Evolutionary conservation across 164 flowering plant species (phyloP).

Genomic region (Tinospora cordifolia): DNA sequence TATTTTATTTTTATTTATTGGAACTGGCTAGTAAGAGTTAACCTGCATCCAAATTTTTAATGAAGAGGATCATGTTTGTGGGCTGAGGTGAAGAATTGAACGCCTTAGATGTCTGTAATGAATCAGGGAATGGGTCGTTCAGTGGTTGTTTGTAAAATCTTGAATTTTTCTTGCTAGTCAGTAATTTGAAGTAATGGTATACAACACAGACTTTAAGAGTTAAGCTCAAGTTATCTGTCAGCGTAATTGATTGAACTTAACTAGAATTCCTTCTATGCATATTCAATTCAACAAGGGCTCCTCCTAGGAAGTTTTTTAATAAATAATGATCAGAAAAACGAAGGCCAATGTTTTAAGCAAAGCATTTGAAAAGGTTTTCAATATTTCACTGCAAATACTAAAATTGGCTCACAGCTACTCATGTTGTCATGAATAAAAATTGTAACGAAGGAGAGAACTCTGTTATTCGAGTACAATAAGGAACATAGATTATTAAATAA

Average conservation of each 20-base stretch:
- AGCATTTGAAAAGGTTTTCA: neutral
- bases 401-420: neutral
- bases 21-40: neutral
- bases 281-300: conserved; percentile 36
- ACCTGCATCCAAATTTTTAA: neutral
- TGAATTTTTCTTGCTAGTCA: no score
- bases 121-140: no score
- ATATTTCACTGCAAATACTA: neutral
- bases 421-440: neutral
- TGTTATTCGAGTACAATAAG: neutral
- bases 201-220: no score
- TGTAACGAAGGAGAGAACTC: neutral
- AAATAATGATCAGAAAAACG: conserved; percentile 18
- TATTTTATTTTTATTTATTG: neutral
- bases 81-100: neutral
- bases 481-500: neutral
- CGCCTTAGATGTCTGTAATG: no score
- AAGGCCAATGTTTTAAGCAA: neutral
- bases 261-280: neutral
- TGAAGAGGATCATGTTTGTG: neutral
- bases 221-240: no score
- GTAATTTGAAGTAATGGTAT: no score
- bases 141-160: no score
- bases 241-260: no score
- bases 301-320: conserved; percentile 45